Base-by-base conservation (phyloP, 1,284 basidiomycete species). In the Apiotrichum akiyoshidainum region DNA sequence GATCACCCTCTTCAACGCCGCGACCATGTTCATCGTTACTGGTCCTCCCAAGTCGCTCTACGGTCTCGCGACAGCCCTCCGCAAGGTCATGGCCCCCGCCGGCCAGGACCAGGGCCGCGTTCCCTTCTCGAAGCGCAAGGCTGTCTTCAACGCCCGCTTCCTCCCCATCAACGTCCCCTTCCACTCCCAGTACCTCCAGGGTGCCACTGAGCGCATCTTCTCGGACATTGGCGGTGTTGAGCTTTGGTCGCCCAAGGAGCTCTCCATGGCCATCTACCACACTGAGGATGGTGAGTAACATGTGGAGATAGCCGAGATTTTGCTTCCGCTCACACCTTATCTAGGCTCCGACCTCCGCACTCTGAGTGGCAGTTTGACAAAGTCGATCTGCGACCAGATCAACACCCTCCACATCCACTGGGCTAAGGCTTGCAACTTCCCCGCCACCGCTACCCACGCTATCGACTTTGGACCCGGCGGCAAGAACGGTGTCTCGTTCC, bases 381-480 rank as follows among this genome's bases (percentile, higher is more conserved):
- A 85, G 35, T 89, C 89, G 1, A 83, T 97, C 33, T 92, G 87
- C 76, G 89, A 92, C 67, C 94, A 96, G 77, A 94, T 99, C 72
- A 95, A 96, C 77, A 90, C 87, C 6, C 84, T 84, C 52, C 90
- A 89, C 21, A 94, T 99, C 68, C 87, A 95, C 80, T 99, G 96
- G 96, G 81, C 83, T 51, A 86, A 87, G 73, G 93, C 93, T 5
- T 93, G 90, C 39, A 82, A 87, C 68, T 96, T 94, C 84, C 89
- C 92, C 1, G 82, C 87, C 57, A 84, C 87, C 11, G 92, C 93
- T 0, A 98, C 95, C 5, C 95, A 99, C 76, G 88, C 91, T 8
- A 80, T 99, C 68, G 96, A 97, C 79, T 98, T 99, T 73, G 96
- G 95, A 59, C 92, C 95, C 1, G 95, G 95, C 64, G 94, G 94